Evolutionary conservation across 495 filamentous ascomycete genomes (phyloP), one percentile per base, ranked within the genome.

Genomic region (Parathielavia hyrcaniae): DNA sequence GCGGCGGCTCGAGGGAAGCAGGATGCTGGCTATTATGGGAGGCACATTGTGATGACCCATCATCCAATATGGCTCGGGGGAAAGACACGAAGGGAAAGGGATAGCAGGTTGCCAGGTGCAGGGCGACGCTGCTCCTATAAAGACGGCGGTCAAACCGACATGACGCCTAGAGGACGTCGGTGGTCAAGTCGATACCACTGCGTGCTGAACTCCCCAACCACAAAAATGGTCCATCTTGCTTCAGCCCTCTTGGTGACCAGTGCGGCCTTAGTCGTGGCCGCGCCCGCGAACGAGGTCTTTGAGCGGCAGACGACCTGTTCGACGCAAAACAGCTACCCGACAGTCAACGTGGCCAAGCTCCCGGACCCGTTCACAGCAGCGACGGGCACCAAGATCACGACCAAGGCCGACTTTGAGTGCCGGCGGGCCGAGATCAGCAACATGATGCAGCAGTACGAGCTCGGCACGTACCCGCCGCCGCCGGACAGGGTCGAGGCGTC

Each of bases 321-420:
- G 16, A 49, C 49, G 13, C 32, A 55, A 6, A 41, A 40, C 62
- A 65, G 26, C 58, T 68, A 68, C 53, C 52, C 69, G 13, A 52
- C 70, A 22, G 62, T 73, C 35, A 64, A 62, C 64, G 58, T 44
- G 19, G 64, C 73, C 61, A 73, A 75, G 67, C 74, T 83, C 16
- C 79, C 79, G 0, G 75, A 81, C 64, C 80, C 79, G 9, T 83
- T 81, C 70, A 76, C 69, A 20, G 74, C 68, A 54, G 60, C 73
- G 23, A 67, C 68, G 60, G 79, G 78, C 34, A 59, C 40, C 11
- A 70, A 72, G 63, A 70, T 83, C 14, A 68, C 73, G 2, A 77
- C 71, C 55, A 69, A 76, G 64, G 74, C 67, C 16, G 73, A 78
- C 51, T 83, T 78, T 65, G 64, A 65, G 47, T 81, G 79, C 72